Percentiles rank a stretch among this genome's conserved stretches.
These are phyloP conservation scores for Emergomyces pasteurianus DNA, from an alignment of 2,329 filamentous ascomycete species.

Conservation along the genomic window DNA sequence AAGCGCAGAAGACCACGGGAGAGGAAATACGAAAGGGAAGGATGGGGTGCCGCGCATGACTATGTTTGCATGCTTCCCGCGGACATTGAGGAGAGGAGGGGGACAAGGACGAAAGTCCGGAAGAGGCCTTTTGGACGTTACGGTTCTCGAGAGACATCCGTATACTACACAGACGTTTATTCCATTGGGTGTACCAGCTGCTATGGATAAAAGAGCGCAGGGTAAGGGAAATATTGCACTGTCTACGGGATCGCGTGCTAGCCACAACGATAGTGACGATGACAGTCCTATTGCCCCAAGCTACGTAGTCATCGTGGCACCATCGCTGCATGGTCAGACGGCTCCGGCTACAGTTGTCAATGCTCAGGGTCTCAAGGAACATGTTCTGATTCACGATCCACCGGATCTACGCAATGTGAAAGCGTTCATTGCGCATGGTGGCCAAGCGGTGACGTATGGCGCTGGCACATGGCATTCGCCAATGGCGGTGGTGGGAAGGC, in stretches of 20 bases:
- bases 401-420: slow-evolving; percentile 60
- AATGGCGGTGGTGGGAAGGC: slow-evolving; percentile 71
- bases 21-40: slow-evolving; percentile 30
- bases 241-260: slow-evolving; percentile 21
- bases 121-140: slow-evolving; percentile 47
- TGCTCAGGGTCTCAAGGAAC: slow-evolving; percentile 10
- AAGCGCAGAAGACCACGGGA: slow-evolving; percentile 16
- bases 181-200: slow-evolving; percentile 42
- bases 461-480: slow-evolving; percentile 93
- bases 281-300: slow-evolving; percentile 14
- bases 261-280: background rate
- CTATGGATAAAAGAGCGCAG: background rate
- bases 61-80: slow-evolving; percentile 68
- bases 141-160: slow-evolving; percentile 78
- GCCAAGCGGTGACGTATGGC: slow-evolving; percentile 82
- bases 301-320: slow-evolving; percentile 84
- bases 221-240: slow-evolving; percentile 13
- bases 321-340: slow-evolving; percentile 45
- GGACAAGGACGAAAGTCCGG: slow-evolving; percentile 9
- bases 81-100: background rate
- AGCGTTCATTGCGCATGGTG: slow-evolving; percentile 66
- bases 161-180: slow-evolving; percentile 91
- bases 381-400: slow-evolving; percentile 35
- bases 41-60: slow-evolving; percentile 43
- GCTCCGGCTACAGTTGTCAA: slow-evolving; percentile 21